Conservation (phyloP, 164 flowering plant genomes). For the Tinospora cordifolia region DNA sequence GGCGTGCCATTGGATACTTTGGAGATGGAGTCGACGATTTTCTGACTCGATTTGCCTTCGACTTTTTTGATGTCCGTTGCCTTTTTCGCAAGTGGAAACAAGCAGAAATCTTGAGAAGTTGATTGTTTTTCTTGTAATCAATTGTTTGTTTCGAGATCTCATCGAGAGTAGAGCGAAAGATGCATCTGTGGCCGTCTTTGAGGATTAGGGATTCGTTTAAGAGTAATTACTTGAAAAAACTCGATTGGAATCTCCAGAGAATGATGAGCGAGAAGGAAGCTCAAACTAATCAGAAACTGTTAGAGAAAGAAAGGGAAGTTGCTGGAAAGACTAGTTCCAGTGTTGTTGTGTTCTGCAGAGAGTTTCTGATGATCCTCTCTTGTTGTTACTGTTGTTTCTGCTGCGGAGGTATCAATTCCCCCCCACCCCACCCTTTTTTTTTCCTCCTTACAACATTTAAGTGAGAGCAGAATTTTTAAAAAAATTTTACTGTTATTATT, state of each 20-base stretch:
- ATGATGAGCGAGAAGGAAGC: slow-evolving; percentile 35
- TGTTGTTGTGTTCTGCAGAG: slow-evolving; percentile 21
- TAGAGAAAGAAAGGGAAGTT: slow-evolving; percentile 15
- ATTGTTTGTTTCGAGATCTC: too few relatives aligned
- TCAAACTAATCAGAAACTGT: slow-evolving; percentile 22
- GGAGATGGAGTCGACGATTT: too few relatives aligned
- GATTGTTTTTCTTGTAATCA: too few relatives aligned
- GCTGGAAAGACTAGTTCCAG: slow-evolving; percentile 6
- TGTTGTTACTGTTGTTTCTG: slow-evolving; percentile 62
- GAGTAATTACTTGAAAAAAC: slow-evolving; percentile 35
- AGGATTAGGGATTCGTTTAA: slow-evolving; percentile 59
- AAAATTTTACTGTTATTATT: too few relatives aligned
- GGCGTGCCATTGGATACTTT: too few relatives aligned
- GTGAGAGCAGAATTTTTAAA: too few relatives aligned
- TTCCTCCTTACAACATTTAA: too few relatives aligned
- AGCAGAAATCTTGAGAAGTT: too few relatives aligned
- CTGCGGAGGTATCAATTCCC: slow-evolving; percentile 50
- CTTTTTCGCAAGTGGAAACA: too few relatives aligned
- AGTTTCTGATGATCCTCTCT: slow-evolving; percentile 35
- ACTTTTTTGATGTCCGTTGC: too few relatives aligned
- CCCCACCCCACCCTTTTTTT: too few relatives aligned
- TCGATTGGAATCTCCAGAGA: slow-evolving; percentile 44
- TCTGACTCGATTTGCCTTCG: too few relatives aligned
- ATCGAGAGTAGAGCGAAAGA: slow-evolving; percentile 15
- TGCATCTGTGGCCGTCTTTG: slow-evolving; percentile 73